Percentiles rank a stretch among this genome's conserved stretches.
These are phyloP conservation scores for Calonectria hongkongensis DNA, from an alignment of 2,329 filamentous ascomycete species.

Conservation along the genomic window DNA sequence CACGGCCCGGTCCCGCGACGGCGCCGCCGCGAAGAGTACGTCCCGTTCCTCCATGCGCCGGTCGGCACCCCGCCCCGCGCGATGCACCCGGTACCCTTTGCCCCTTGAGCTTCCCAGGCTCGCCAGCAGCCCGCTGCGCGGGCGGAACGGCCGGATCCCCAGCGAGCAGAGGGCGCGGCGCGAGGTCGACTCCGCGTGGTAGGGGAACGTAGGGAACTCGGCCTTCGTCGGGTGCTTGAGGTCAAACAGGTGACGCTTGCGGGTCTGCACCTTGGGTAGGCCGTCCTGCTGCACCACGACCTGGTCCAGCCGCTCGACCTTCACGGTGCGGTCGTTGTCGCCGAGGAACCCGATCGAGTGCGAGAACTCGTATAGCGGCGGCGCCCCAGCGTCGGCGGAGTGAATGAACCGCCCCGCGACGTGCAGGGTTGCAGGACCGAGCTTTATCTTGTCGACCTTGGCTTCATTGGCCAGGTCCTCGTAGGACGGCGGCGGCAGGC, in stretches of 20 bases:
- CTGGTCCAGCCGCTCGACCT: slow-evolving; percentile 58
- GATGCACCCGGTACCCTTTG: slow-evolving; percentile 56
- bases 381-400: slow-evolving; percentile 53
- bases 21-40: slow-evolving; percentile 56
- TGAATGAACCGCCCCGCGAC: slow-evolving; percentile 60
- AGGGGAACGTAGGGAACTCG: slow-evolving; percentile 57
- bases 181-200: slow-evolving; percentile 58
- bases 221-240: slow-evolving; percentile 57
- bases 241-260: slow-evolving; percentile 59
- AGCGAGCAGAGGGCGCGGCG: slow-evolving; percentile 56
- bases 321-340: slow-evolving; percentile 57
- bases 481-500: slow-evolving; percentile 55
- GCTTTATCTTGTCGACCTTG: slow-evolving; percentile 39
- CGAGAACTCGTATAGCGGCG: slow-evolving; percentile 61
- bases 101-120: slow-evolving; percentile 32
- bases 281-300: slow-evolving; percentile 50
- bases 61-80: slow-evolving; percentile 53
- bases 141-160: slow-evolving; percentile 55
- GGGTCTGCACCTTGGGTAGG: slow-evolving; percentile 52
- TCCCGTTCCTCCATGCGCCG: slow-evolving; percentile 48
- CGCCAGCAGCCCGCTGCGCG: slow-evolving; percentile 46
- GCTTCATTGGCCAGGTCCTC: slow-evolving; percentile 39
- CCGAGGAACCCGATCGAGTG: slow-evolving; percentile 58
- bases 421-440: slow-evolving; percentile 58
- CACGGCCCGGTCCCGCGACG: slow-evolving; percentile 52